Conservation (phyloP, 371 early-diverging fungal genomes). For the Mortierella sp. region DNA sequence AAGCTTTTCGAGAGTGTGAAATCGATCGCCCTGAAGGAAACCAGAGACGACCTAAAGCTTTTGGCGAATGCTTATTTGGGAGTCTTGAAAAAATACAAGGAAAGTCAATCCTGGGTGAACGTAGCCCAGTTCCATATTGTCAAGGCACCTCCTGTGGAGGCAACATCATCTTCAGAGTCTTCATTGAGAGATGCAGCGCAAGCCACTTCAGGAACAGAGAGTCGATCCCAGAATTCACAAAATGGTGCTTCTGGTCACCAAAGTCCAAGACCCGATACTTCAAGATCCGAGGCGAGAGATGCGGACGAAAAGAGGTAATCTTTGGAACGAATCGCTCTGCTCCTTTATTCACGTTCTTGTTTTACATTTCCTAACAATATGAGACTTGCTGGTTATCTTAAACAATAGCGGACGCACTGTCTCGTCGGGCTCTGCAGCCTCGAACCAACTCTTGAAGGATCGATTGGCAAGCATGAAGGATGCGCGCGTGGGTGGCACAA, state of each 20-base stretch:
- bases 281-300: not conserved
- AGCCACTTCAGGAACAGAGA: not conserved
- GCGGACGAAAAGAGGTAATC: conserved; percentile 22
- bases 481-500: conserved; percentile 21
- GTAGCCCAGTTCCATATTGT: conserved; percentile 33
- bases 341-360: too few species aligned
- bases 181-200: conserved; percentile 3
- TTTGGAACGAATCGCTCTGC: not conserved
- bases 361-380: too few species aligned
- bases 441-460: conserved; percentile 5
- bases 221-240: too few species aligned
- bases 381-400: too few species aligned
- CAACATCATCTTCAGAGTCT: not conserved
- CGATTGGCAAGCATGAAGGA: conserved; percentile 24
- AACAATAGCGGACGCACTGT: too few species aligned
- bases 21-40: conserved; percentile 53
- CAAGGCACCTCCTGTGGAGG: not conserved
- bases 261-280: not conserved
- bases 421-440: too few species aligned
- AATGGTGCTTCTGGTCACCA: too few species aligned
- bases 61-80: conserved; percentile 54
- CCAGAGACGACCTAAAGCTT: conserved; percentile 62
- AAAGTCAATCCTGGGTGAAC: conserved; percentile 27
- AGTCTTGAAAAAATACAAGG: conserved; percentile 28
- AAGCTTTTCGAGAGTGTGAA: conserved; percentile 33